These are phyloP conservation scores for Porcisia hertigi DNA, from an alignment of 208 protist species.

Conservation along the genomic window DNA sequence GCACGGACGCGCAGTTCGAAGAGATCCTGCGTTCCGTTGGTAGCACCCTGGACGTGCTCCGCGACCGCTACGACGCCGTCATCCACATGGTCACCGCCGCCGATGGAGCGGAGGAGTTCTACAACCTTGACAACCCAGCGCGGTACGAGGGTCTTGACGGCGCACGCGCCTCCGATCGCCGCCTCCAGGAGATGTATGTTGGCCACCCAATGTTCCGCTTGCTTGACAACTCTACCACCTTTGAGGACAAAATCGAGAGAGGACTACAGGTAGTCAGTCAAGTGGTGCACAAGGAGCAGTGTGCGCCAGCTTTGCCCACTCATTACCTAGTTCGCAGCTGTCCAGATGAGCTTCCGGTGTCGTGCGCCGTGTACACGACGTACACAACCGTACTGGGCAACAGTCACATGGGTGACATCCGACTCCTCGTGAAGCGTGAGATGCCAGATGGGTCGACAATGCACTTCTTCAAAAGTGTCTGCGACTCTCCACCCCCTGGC, in stretches of 20 bases:
- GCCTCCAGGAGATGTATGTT: slow-evolving; percentile 77
- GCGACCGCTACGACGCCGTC: slow-evolving; percentile 86
- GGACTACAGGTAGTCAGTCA: slow-evolving; percentile 68
- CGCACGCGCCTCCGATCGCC: slow-evolving; percentile 76
- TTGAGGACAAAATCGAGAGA: slow-evolving; percentile 77
- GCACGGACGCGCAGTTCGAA: slow-evolving; percentile 57
- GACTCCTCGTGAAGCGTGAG: slow-evolving; percentile 48
- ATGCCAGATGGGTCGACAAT: slow-evolving; percentile 57
- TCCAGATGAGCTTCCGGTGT: slow-evolving; percentile 33
- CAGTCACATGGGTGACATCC: slow-evolving; percentile 65
- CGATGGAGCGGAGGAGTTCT: slow-evolving; percentile 70
- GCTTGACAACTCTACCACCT: slow-evolving; percentile 76
- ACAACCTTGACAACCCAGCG: slow-evolving; percentile 79
- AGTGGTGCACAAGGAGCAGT: slow-evolving; percentile 39
- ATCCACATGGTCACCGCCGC: slow-evolving; percentile 84
- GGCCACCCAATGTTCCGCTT: slow-evolving; percentile 73
- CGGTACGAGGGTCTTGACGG: slow-evolving; percentile 80
- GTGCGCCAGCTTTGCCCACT: slow-evolving; percentile 23
- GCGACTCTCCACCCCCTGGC: slow-evolving; percentile 13
- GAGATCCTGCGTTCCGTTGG: slow-evolving; percentile 46
- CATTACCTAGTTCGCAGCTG: slow-evolving; percentile 54
- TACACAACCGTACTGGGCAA: slow-evolving; percentile 60
- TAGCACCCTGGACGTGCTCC: slow-evolving; percentile 54
- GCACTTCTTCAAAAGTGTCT: slow-evolving; percentile 69
- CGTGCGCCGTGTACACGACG: slow-evolving; percentile 42